Conservation (phyloP, 495 filamentous ascomycete genomes). For the Aspergillus bertholletiae region DNA sequence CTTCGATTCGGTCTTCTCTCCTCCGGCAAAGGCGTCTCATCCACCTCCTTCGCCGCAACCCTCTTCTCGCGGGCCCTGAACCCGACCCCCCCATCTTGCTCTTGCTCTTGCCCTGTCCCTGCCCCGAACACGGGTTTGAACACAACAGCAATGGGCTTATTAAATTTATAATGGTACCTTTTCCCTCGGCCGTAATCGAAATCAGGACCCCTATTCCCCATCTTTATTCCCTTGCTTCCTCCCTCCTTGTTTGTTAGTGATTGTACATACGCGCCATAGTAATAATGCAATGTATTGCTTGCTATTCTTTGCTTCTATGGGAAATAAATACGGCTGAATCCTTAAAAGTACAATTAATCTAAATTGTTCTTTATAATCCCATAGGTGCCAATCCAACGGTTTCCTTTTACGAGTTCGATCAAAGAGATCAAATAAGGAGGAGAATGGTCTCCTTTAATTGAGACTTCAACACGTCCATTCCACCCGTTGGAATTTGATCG, state of each 20-base stretch:
- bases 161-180: neutral
- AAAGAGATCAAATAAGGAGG: no score
- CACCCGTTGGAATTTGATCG: no score
- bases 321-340: no score
- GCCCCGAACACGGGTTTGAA: neutral
- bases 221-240: neutral
- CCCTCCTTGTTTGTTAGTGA: neutral
- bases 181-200: neutral
- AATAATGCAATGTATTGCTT: no score
- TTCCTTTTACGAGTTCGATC: no score
- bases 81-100: neutral
- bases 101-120: neutral
- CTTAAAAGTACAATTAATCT: no score
- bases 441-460: no score
- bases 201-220: neutral
- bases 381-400: no score
- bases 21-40: constrained; percentile 22
- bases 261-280: neutral
- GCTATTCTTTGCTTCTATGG: no score
- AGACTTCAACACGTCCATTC: no score
- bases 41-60: constrained; percentile 9
- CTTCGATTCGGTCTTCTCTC: constrained; percentile 79
- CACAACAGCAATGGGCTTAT: neutral
- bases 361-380: no score
- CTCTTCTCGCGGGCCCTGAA: constrained; percentile 13